Conservation (phyloP, 2,329 filamentous ascomycete species). For the Exophiala calicioides region DNA sequence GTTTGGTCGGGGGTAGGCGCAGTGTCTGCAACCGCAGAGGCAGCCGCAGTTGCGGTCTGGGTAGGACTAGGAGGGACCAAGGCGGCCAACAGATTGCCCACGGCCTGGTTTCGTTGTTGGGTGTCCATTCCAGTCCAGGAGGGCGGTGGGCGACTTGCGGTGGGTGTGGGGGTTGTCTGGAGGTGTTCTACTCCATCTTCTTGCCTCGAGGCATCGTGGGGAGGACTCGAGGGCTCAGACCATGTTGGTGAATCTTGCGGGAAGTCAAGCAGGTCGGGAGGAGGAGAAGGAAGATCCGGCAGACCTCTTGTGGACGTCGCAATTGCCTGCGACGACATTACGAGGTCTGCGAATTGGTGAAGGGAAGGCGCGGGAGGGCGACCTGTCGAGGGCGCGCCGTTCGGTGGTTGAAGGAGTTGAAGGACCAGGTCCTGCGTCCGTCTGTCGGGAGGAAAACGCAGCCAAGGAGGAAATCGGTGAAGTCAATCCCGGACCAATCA, state of each 20-base stretch:
- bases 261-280: slow-evolving; percentile 15
- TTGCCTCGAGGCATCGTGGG: slow-evolving; percentile 9
- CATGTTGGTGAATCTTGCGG: slow-evolving; percentile 22
- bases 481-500: slow-evolving; percentile 12
- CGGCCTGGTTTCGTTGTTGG: slow-evolving; percentile 23
- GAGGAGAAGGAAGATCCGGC: slow-evolving; percentile 26
- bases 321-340: slow-evolving; percentile 31
- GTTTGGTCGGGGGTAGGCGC: slow-evolving; percentile 2
- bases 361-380: slow-evolving; percentile 9
- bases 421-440: background rate
- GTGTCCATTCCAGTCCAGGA: slow-evolving; percentile 21
- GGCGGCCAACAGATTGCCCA: slow-evolving; percentile 26
- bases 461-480: background rate
- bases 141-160: slow-evolving; percentile 3
- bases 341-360: slow-evolving; percentile 28
- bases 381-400: slow-evolving; percentile 6
- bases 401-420: background rate
- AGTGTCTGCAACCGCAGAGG: slow-evolving; percentile 3
- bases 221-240: slow-evolving; percentile 23
- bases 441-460: background rate
- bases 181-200: slow-evolving; percentile 18
- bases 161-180: slow-evolving; percentile 1
- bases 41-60: slow-evolving; percentile 15
- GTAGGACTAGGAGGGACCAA: slow-evolving; percentile 20
- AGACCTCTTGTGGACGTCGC: slow-evolving; percentile 32